phyloP scores from a whole-genome alignment of 208 protist genomes.

The Naegleria lovaniensis region DNA sequence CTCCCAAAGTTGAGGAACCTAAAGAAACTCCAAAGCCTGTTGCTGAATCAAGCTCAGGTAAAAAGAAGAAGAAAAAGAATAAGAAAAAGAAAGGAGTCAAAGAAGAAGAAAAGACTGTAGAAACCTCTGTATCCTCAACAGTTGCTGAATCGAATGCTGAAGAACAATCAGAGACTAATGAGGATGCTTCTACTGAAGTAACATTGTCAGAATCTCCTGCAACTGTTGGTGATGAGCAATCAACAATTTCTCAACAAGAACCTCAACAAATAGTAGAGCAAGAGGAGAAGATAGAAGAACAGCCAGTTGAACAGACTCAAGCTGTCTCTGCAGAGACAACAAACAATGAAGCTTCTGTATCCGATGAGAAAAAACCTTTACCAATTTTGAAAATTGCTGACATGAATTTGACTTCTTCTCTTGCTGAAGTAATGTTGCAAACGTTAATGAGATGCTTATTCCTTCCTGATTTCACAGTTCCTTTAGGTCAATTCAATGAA shows the following conservation, averaged over 20 bases:
- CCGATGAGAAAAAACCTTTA: neutral
- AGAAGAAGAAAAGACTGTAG: neutral
- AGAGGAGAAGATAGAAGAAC: neutral
- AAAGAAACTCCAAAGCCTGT: neutral
- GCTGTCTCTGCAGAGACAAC: neutral
- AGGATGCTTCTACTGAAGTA: neutral
- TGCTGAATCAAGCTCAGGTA: neutral
- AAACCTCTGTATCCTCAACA: neutral
- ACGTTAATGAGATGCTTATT: slow-evolving; percentile 22
- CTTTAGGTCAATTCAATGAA: neutral
- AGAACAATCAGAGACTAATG: neutral
- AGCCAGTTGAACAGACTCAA: no score
- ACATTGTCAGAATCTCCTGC: neutral
- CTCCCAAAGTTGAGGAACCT: neutral
- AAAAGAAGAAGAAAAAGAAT: slow-evolving; percentile 16
- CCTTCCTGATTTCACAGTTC: slow-evolving; percentile 5
- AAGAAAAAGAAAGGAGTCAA: neutral
- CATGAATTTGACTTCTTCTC: neutral
- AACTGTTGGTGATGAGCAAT: neutral
- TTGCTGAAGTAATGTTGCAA: neutral
- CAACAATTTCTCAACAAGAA: neutral
- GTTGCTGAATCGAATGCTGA: neutral
- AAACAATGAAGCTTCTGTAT: neutral
- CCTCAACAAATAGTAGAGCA: neutral
- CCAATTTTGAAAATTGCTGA: neutral